Percentiles rank a stretch among this genome's conserved stretches.
Conservation (phyloP, 73 alveolate species). For the Effrenium voratum region DNA sequence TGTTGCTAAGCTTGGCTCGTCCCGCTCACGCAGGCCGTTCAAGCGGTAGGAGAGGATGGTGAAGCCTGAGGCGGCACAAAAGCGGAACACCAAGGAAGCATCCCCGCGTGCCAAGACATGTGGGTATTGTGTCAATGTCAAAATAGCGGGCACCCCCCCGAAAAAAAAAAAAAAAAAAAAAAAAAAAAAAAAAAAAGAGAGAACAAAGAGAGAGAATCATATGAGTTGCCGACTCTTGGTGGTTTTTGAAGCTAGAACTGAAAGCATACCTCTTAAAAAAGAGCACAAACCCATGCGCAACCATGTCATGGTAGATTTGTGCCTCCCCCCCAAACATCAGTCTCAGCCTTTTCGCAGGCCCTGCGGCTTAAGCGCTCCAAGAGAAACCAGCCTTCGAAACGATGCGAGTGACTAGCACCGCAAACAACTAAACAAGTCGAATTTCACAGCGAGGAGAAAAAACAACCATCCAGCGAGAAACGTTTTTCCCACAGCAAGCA, state of each 20-base stretch:
- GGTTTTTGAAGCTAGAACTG: no score
- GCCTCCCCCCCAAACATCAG: no score
- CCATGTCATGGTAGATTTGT: no score
- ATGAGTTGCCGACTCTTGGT: no score
- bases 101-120: background rate
- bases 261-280: no score
- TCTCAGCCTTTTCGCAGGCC: no score
- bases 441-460: background rate
- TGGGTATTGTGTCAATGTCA: background rate
- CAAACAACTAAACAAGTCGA: background rate
- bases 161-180: background rate
- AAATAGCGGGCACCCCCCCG: background rate
- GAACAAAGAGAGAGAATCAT: no score
- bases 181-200: background rate
- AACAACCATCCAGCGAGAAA: background rate
- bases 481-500: no score
- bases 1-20: background rate
- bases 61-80: constrained; percentile 9
- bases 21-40: constrained; percentile 76
- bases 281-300: no score
- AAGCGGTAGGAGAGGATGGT: constrained; percentile 73
- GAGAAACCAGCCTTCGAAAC: no score
- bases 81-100: background rate
- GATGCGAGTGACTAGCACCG: no score
- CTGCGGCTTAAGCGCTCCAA: no score